phyloP scores from a whole-genome alignment of 495 filamentous ascomycete genomes.

The Darksidea phi region DNA sequence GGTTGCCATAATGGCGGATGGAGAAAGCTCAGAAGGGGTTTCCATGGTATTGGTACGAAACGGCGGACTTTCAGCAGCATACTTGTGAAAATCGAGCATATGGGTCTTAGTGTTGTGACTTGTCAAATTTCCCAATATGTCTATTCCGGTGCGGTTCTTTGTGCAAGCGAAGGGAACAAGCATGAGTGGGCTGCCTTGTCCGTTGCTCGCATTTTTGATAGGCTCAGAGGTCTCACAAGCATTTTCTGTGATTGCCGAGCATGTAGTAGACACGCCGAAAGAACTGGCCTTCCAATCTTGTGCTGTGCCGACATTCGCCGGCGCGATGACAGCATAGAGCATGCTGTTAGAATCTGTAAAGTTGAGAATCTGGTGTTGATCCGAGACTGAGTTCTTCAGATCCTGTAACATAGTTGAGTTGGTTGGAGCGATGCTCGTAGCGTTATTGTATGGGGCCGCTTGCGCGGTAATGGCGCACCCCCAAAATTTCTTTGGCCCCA shows the following conservation, averaged over 20 bases:
- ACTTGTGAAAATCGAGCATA: constrained; percentile 8
- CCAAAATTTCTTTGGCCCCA: constrained; percentile 17
- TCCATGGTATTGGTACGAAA: background rate
- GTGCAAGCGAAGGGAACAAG: constrained; percentile 13
- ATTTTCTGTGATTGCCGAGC: constrained; percentile 1
- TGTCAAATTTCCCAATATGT: constrained; percentile 5
- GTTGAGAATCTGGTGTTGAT: constrained; percentile 3
- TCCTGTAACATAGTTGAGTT: background rate
- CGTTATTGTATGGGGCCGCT: background rate
- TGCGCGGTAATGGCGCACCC: constrained; percentile 9
- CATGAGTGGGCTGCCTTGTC: background rate
- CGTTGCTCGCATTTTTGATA: background rate
- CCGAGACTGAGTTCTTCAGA: background rate
- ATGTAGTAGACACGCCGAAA: constrained; percentile 18
- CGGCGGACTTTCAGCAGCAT: background rate
- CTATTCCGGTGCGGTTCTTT: constrained; percentile 1
- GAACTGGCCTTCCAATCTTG: constrained; percentile 11
- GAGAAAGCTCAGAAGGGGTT: background rate
- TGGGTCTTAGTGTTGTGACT: background rate
- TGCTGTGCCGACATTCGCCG: background rate
- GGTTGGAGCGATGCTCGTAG: background rate
- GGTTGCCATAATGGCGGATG: background rate
- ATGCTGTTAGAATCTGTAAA: constrained; percentile 5
- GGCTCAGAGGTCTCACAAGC: background rate
- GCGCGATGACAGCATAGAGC: constrained; percentile 1